Percentiles rank a stretch among this genome's conserved stretches.
These are phyloP conservation scores for Yamadazyma nakazawae DNA, from an alignment of 805 yeast species.

Conservation along the genomic window DNA sequence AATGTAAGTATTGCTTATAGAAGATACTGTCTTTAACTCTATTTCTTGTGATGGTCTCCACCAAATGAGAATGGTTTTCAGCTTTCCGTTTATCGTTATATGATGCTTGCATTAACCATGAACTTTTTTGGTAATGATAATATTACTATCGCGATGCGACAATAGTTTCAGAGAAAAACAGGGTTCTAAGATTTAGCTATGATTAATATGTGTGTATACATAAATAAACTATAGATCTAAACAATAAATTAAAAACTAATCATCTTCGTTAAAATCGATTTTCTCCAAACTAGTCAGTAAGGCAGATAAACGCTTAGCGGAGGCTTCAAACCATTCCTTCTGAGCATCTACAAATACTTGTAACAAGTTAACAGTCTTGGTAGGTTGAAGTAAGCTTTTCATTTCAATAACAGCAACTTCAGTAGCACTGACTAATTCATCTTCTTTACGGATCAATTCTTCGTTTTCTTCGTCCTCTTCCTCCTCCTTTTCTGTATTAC, in stretches of 20 bases:
- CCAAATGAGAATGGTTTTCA: slow-evolving; percentile 27
- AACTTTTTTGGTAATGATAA: background rate
- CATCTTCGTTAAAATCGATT: slow-evolving; percentile 35
- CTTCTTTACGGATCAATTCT: slow-evolving; percentile 60
- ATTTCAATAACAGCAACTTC: slow-evolving; percentile 75
- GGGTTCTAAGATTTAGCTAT: no score
- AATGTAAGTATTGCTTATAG: slow-evolving; percentile 39
- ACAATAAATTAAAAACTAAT: slow-evolving; percentile 5
- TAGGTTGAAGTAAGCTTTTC: slow-evolving; percentile 68
- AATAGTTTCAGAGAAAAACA: background rate
- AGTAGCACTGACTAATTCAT: slow-evolving; percentile 76
- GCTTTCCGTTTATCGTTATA: slow-evolving; percentile 26
- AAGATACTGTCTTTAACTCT: slow-evolving; percentile 42
- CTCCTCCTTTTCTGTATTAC: slow-evolving; percentile 35
- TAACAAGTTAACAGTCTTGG: slow-evolving; percentile 59
- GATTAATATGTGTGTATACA: background rate
- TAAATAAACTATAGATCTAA: background rate
- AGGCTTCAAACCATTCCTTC: slow-evolving; percentile 47
- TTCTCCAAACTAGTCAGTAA: slow-evolving; percentile 30
- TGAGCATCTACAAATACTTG: slow-evolving; percentile 69
- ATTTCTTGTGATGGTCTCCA: slow-evolving; percentile 43
- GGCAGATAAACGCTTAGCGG: slow-evolving; percentile 31
- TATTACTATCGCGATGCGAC: background rate
- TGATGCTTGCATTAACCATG: slow-evolving; percentile 8
- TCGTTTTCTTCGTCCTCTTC: slow-evolving; percentile 48